These are phyloP conservation scores for Hamamelis virginiana DNA, from an alignment of 164 flowering plant species.

Conservation along the genomic window DNA sequence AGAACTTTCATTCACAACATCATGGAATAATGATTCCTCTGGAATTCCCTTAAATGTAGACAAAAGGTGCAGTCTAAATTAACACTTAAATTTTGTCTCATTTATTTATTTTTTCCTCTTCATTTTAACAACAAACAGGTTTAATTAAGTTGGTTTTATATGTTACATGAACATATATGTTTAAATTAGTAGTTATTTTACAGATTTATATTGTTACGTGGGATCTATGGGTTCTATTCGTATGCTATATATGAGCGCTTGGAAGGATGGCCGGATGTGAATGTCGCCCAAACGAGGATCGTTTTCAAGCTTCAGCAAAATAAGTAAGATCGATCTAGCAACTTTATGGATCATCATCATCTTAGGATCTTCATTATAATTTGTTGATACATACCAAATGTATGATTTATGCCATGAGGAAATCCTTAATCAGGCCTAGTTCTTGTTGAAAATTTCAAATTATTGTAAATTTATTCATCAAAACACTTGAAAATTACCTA, in stretches of 20 bases:
- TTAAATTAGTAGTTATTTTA: too few relatives aligned
- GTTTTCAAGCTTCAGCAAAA: conserved; percentile 32
- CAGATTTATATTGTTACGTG: conserved; percentile 35
- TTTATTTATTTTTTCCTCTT: neutral
- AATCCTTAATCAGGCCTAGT: too few relatives aligned
- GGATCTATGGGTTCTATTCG: conserved; percentile 33
- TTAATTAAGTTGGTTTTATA: too few relatives aligned
- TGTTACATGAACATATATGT: too few relatives aligned
- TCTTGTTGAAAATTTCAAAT: too few relatives aligned
- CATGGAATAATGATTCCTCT: conserved; percentile 10
- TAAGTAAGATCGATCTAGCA: conserved; percentile 17
- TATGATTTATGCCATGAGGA: too few relatives aligned
- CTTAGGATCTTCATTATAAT: too few relatives aligned
- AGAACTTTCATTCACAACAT: conserved; percentile 24
- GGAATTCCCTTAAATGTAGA: conserved; percentile 20
- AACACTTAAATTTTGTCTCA: too few relatives aligned
- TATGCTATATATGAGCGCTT: conserved; percentile 38
- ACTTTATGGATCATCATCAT: neutral
- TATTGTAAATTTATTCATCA: too few relatives aligned
- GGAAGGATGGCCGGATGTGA: conserved; percentile 38
- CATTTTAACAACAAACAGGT: too few relatives aligned
- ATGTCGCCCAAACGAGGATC: conserved; percentile 28
- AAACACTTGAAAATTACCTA: too few relatives aligned
- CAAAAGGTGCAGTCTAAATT: conserved; percentile 20
- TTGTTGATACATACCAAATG: too few relatives aligned